A percentile compares a stretch with the other conserved stretches of the same genome.
These are phyloP conservation scores for Phytophthora quininea DNA, from an alignment of 352 stramenopile species.

Conservation along the genomic window DNA sequence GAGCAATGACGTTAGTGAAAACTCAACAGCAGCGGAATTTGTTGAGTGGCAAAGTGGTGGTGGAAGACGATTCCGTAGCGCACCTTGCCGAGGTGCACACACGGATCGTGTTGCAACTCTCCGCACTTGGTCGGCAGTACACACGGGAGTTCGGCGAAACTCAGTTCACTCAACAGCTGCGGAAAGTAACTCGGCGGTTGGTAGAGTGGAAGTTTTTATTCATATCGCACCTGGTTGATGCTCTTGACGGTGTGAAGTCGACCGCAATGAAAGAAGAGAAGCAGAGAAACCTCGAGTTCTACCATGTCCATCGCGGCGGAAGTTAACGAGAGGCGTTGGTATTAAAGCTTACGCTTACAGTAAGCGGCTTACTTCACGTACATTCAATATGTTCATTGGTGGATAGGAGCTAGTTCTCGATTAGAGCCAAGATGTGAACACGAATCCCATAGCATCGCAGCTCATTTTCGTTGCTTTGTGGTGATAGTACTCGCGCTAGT, in stretches of 20 bases:
- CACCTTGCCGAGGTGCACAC: conserved; percentile 63
- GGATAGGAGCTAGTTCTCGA: neutral
- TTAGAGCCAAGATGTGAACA: neutral
- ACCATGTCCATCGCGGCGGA: conserved; percentile 43
- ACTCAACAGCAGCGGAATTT: conserved; percentile 30
- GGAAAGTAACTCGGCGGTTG: conserved; percentile 28
- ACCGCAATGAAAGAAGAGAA: conserved; percentile 53
- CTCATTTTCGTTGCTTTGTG: conserved; percentile 24
- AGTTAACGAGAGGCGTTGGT: too few species aligned
- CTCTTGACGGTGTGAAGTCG: conserved; percentile 28
- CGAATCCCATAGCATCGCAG: neutral
- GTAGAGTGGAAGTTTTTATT: conserved; percentile 46
- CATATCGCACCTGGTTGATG: conserved; percentile 33
- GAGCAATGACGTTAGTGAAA: conserved; percentile 30
- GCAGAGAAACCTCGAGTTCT: conserved; percentile 76
- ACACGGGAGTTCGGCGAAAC: conserved; percentile 42
- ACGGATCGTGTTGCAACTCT: conserved; percentile 53
- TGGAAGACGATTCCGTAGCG: conserved; percentile 24
- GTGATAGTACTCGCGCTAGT: neutral
- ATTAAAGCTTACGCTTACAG: neutral
- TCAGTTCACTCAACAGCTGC: conserved; percentile 45
- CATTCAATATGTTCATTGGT: neutral
- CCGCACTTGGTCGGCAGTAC: conserved; percentile 45
- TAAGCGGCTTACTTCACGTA: neutral
- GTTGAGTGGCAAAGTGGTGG: conserved; percentile 21